Percentiles rank a stretch among this genome's conserved stretches.
phyloP scores from a whole-genome alignment of 495 filamentous ascomycete genomes.

The Elasticomyces elasticus region DNA sequence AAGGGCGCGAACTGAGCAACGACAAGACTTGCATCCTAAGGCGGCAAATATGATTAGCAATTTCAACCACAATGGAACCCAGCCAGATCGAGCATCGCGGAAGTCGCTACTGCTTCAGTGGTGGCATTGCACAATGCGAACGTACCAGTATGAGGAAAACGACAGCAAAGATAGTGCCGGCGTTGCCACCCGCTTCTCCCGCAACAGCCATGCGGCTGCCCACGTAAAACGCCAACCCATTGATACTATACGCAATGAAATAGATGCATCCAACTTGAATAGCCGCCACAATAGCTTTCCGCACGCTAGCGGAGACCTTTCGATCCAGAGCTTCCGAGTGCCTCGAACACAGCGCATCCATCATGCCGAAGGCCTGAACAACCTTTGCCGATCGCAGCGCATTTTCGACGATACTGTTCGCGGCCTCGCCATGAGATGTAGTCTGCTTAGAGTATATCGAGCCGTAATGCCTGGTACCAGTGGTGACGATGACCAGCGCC shows the following conservation, averaged over 20 bases:
- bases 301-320: conserved; percentile 23
- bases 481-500: conserved; percentile 34
- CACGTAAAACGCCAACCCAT: conserved; percentile 45
- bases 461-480: conserved; percentile 25
- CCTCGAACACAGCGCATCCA: conserved; percentile 31
- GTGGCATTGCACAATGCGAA: too few species aligned
- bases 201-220: conserved; percentile 35
- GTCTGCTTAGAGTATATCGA: conserved; percentile 25
- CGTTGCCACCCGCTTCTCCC: conserved; percentile 30
- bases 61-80: too few species aligned
- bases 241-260: conserved; percentile 39
- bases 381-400: conserved; percentile 41
- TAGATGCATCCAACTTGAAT: conserved; percentile 34
- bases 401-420: conserved; percentile 40
- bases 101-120: too few species aligned
- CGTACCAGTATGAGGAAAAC: conserved; percentile 41
- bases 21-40: too few species aligned
- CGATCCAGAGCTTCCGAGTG: conserved; percentile 29
- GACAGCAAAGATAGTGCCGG: conserved; percentile 43
- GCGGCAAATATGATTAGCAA: too few species aligned
- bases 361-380: conserved; percentile 45
- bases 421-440: conserved; percentile 18
- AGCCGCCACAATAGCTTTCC: conserved; percentile 29
- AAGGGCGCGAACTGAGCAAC: conserved; percentile 36
- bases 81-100: too few species aligned